Evolutionary conservation across 805 yeast genomes (phyloP).

Genomic region (Cyberlindnera veronae): DNA sequence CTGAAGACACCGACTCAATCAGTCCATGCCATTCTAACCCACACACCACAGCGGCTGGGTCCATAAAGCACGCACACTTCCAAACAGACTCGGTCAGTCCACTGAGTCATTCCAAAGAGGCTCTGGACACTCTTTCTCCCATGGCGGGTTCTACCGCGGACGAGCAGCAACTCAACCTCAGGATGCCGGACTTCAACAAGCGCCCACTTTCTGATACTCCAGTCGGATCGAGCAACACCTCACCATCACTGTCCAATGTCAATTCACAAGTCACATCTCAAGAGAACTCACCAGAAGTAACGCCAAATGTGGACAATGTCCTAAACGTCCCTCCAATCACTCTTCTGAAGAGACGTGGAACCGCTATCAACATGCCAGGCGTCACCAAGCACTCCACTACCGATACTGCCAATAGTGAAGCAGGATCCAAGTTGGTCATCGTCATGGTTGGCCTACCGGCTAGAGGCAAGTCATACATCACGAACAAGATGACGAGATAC

Average conservation of each 20-base stretch:
- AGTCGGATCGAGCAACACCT: constrained; percentile 49
- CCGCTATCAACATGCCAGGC: constrained; percentile 90
- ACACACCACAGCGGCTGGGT: constrained; percentile 2
- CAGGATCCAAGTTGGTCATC: constrained; percentile 80
- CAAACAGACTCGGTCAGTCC: too few relatives aligned
- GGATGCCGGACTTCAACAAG: constrained; percentile 52
- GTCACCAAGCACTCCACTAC: constrained; percentile 60
- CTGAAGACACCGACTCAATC: neutral
- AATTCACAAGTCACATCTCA: constrained; percentile 29
- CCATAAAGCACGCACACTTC: too few relatives aligned
- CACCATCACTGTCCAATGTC: constrained; percentile 41
- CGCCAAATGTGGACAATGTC: constrained; percentile 5
- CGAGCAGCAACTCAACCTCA: constrained; percentile 3
- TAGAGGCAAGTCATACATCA: constrained; percentile 89
- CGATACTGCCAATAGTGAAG: constrained; percentile 42
- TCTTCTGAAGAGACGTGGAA: constrained; percentile 52
- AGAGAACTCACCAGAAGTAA: constrained; percentile 28
- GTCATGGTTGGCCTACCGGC: constrained; percentile 98
- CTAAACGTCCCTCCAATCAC: constrained; percentile 23
- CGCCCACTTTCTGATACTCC: constrained; percentile 79
- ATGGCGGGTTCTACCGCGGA: too few relatives aligned
- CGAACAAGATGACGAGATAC: constrained; percentile 86
- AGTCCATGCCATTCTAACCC: constrained; percentile 2
- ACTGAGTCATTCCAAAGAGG: too few relatives aligned
- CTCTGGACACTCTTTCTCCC: too few relatives aligned